A percentile compares a stretch with the other conserved stretches of the same genome.
Evolutionary conservation across 306 rosid species (phyloP).

Genomic region (Fragaria iinumae): DNA sequence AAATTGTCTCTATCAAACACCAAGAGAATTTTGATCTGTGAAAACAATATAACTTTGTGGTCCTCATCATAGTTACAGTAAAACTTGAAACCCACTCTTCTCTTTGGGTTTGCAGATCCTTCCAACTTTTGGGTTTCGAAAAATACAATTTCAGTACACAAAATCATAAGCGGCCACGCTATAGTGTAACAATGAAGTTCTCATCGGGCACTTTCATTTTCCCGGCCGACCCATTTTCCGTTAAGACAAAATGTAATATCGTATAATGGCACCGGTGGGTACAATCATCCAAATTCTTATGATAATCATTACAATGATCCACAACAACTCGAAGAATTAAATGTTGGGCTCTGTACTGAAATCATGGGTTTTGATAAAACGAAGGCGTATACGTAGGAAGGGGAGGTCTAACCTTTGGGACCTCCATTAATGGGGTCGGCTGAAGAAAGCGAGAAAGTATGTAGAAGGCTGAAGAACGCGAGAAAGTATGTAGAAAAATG

Average conservation of each 20-base stretch:
- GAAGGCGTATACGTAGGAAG: background rate
- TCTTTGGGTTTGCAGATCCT: background rate
- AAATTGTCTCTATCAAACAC: background rate
- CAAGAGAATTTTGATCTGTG: background rate
- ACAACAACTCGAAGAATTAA: background rate
- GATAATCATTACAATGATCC: background rate
- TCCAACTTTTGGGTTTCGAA: background rate
- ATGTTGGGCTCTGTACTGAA: background rate
- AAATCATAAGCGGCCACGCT: background rate
- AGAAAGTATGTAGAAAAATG: background rate
- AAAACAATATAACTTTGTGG: background rate
- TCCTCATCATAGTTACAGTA: background rate
- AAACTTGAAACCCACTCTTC: background rate
- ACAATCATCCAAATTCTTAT: background rate
- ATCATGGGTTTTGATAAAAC: background rate
- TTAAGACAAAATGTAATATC: background rate
- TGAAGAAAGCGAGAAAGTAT: constrained; percentile 6
- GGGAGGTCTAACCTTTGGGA: background rate
- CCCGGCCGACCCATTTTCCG: background rate
- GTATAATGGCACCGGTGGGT: background rate
- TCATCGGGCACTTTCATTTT: background rate
- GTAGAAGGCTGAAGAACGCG: no score
- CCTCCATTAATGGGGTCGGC: constrained; percentile 4
- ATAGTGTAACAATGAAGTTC: background rate
- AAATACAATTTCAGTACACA: background rate